Conservation (phyloP, 257 asterid genomes). For the Fraxinus americana region DNA sequence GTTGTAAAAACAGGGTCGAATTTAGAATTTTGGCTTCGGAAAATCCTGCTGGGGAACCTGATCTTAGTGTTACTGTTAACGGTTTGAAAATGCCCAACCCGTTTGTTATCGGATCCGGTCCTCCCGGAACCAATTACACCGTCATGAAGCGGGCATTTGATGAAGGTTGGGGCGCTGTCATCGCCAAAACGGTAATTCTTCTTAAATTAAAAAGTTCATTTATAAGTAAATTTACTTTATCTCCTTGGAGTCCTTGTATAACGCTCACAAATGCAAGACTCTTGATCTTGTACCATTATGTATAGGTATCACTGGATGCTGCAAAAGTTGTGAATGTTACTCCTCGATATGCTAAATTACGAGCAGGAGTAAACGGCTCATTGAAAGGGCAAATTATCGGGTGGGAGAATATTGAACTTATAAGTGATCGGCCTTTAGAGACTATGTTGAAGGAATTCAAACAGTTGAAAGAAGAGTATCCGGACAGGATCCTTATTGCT, state of each 20-base stretch:
- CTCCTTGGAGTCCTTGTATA: not conserved
- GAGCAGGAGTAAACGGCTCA: constrained; percentile 81
- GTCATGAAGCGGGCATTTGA: constrained; percentile 97
- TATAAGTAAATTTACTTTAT: no score
- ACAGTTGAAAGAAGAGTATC: constrained; percentile 83
- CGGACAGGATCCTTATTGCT: constrained; percentile 92
- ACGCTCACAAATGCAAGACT: not conserved
- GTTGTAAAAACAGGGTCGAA: constrained; percentile 38
- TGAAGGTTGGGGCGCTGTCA: constrained; percentile 99
- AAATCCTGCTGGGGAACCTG: constrained; percentile 57
- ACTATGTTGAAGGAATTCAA: constrained; percentile 86
- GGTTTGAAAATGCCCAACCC: constrained; percentile 97
- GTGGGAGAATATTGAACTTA: constrained; percentile 93
- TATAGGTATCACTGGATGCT: constrained; percentile 89
- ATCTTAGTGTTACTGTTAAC: constrained; percentile 86
- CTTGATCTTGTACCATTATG: not conserved
- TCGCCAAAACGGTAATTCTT: constrained; percentile 82
- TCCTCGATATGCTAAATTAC: constrained; percentile 87
- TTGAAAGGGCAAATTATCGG: constrained; percentile 87
- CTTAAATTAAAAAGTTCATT: not conserved
- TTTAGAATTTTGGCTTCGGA: constrained; percentile 52
- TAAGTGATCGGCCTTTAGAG: constrained; percentile 91
- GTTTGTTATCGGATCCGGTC: constrained; percentile 96
- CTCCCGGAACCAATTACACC: constrained; percentile 92
- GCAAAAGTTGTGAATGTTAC: constrained; percentile 89